Evolutionary conservation across 768 basidiomycete genomes (phyloP), one percentile per base, ranked within the genome.

Genomic region (Fistulinella prunicolor): DNA sequence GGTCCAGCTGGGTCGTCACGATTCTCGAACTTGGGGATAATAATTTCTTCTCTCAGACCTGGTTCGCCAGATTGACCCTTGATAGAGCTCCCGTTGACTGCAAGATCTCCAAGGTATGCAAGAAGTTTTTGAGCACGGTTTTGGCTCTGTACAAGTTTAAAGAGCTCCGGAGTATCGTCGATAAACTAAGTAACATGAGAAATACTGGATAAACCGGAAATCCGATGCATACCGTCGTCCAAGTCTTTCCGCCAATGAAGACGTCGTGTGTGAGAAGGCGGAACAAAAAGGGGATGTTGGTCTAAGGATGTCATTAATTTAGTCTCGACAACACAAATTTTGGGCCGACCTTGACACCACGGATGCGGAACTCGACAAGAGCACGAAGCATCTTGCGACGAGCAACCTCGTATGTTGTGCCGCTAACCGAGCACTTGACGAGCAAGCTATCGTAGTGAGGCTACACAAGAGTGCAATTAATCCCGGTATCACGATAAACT

Each of bases 221-320:
- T 50, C 14, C 6, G 9, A 51, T 61, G 58, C 78, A 51, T 55
- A 82, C 84, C 21, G 96, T 99, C 2, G 96, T 99, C 96, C 96
- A 99, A 9, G 96, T 96, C 75, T 94, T 90, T 50, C 95, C 95
- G 30, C 82, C 86, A 56, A 97, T 89, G 73, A 96, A 99, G 58
- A 94, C 81, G 59, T 94, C 93, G 70, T 98, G 91, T 5, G 96
- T 98, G 56, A 99, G 77, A 22, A 99, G 82, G 51, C 95, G 89
- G 83, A 99, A 97, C 58, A 99, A 73, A 89, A 99, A 99, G 13
- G 96, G 96, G 57, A 98, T 98, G 70, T 98, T 98, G 58, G 96
- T 99, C 92, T 94, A 52, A 7, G 34, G 26, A 45, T 6, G 24
- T 34, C 12, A 12, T 61, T 8, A 51, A 34, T 13, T 24, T 21